Base-by-base conservation (phyloP, 345 rosid species). In the Reutealis trisperma region DNA sequence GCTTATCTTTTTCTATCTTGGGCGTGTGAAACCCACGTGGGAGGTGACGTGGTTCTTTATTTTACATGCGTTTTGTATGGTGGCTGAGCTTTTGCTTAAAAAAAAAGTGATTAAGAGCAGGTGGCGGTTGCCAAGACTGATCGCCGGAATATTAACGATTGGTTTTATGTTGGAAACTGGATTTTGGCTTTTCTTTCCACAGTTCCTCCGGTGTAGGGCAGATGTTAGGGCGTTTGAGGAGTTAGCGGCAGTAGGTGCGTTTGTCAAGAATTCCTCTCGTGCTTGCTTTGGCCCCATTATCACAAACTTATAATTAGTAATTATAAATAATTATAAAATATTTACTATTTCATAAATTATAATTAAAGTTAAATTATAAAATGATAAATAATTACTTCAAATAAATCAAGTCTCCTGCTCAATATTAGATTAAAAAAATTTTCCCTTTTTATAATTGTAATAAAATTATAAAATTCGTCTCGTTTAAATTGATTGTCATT, bases 31-130 rank as follows among this genome's bases (percentile, higher is more conserved):
- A 13, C 93, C 91, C 25, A 81, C 86, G 0, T 79, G 92, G 90
- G 88, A 82, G 69, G n/a, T 90, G 52, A 79, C 83, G 45, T 76
- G 81, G 81, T 90, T 88, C 78, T 92, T 92, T 19, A 59, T 90
- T 27, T 37, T 89, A n/a, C 86, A 92, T 42, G 90, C 93, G 37
- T 3, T 73, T 51, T 73, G 77, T 58, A 10, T 78, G 59, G 64
- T 44, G 8, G 52, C 6, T 0, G 82, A 82, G 65, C 22, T 82
- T 16, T 72, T 45, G 1, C 0, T 59, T 47, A 9, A 45, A 3
- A 83, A 79, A 75, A 76, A 76, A 62, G 76, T 41, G 8, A n/a
- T 74, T 3, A 32, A 67, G 4, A 34, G 57, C 37, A 57, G 70
- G 57, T 70, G 80, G 70, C 78, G 12, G 64, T 62, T 76, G 45